Evolutionary conservation across 2,329 filamentous ascomycete species (phyloP).

Genomic region (Hypoxylon sp.): DNA sequence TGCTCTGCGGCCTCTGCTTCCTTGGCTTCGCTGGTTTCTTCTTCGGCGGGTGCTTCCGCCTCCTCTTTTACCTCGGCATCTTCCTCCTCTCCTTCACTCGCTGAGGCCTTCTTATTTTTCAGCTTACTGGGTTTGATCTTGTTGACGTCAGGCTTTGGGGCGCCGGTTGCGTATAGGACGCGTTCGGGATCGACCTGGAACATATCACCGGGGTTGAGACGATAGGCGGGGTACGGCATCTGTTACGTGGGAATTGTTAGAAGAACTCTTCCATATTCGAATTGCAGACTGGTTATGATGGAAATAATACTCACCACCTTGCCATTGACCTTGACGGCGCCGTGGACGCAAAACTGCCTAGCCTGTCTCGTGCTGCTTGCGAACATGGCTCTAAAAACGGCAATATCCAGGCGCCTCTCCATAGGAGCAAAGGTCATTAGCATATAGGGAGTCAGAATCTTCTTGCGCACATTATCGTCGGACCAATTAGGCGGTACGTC

Average conservation of each 20-base stretch:
- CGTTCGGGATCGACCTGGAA: conserved; percentile 94
- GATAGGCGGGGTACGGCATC: conserved; percentile 94
- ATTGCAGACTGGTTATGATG: neutral
- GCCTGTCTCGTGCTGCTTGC: conserved; percentile 94
- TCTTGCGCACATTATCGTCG: neutral
- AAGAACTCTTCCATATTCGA: neutral
- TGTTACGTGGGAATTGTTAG: conserved; percentile 56
- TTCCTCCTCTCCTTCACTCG: conserved; percentile 37
- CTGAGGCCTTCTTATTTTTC: conserved; percentile 44
- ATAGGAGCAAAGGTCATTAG: conserved; percentile 95
- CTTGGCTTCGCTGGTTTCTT: conserved; percentile 47
- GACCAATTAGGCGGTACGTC: conserved; percentile 53
- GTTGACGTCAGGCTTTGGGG: conserved; percentile 68
- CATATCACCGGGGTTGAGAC: conserved; percentile 97
- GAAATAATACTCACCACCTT: conserved; percentile 77
- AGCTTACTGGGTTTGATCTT: conserved; percentile 33
- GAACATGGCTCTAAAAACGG: conserved; percentile 93
- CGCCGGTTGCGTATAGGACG: conserved; percentile 90
- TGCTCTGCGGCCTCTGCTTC: conserved; percentile 53
- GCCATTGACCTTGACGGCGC: conserved; percentile 94
- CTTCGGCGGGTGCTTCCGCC: conserved; percentile 48
- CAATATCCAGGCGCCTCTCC: conserved; percentile 93
- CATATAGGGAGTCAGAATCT: conserved; percentile 85
- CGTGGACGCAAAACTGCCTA: conserved; percentile 93
- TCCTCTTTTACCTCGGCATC: conserved; percentile 42